Evolutionary conservation across 495 filamentous ascomycete genomes (phyloP).

Genomic region (Penicillium steckii): DNA sequence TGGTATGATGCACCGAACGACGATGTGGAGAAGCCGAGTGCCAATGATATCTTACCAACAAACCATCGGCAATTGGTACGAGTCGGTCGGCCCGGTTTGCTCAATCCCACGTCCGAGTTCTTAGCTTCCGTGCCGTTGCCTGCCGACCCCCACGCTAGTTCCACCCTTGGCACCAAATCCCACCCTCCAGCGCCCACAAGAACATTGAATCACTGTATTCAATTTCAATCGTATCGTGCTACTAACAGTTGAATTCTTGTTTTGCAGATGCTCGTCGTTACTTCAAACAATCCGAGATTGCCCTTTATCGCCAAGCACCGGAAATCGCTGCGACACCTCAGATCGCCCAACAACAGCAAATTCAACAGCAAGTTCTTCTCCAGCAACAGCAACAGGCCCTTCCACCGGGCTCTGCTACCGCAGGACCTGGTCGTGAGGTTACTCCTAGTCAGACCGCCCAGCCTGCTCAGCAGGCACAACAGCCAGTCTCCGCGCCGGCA

Average conservation of each 20-base stretch:
- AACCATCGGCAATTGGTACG: constrained; percentile 41
- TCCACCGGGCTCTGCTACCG: constrained; percentile 39
- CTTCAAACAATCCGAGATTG: constrained; percentile 99
- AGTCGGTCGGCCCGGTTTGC: constrained; percentile 21
- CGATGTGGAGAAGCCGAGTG: constrained; percentile 1
- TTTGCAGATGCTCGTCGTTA: constrained; percentile 84
- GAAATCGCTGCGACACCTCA: constrained; percentile 52
- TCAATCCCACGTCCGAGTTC: constrained; percentile 8
- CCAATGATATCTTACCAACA: constrained; percentile 25
- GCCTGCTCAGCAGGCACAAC: constrained; percentile 7
- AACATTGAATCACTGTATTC: not conserved
- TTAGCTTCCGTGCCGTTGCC: constrained; percentile 12
- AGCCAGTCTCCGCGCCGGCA: constrained; percentile 29
- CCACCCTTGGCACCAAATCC: constrained; percentile 28
- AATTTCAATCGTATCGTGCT: not conserved
- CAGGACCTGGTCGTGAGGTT: constrained; percentile 38
- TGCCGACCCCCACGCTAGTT: constrained; percentile 40
- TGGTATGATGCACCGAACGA: not conserved
- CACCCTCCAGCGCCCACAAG: constrained; percentile 18
- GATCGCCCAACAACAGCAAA: constrained; percentile 46
- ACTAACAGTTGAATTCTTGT: constrained; percentile 3
- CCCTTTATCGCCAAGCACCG: constrained; percentile 92
- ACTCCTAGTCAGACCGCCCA: constrained; percentile 17
- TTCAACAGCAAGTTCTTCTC: constrained; percentile 42
- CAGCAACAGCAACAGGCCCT: constrained; percentile 39